These are phyloP conservation scores for Vinca minor DNA, from an alignment of 257 asterid genomes.

Conservation along the genomic window DNA sequence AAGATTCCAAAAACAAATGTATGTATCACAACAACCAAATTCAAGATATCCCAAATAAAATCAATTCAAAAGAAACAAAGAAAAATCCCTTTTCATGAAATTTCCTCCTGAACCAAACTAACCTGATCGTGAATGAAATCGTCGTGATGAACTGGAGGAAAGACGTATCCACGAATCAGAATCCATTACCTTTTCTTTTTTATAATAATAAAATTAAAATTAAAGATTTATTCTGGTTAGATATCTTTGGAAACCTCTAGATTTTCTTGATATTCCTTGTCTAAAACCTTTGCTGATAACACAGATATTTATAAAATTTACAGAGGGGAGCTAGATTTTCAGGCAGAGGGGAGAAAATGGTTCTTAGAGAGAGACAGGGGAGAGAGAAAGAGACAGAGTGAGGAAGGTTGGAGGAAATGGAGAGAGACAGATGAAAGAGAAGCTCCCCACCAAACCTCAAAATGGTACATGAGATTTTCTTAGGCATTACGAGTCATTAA, in stretches of 20 bases:
- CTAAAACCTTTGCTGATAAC: neutral
- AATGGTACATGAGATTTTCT: neutral
- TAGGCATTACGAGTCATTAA: no score
- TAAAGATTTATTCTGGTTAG: neutral
- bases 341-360: conserved; percentile 2
- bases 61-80: neutral
- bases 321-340: neutral
- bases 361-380: neutral
- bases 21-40: neutral
- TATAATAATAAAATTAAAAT: neutral
- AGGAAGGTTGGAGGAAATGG: conserved; percentile 41
- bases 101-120: conserved; percentile 7
- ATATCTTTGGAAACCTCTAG: no score
- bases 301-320: neutral
- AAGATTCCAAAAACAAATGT: no score
- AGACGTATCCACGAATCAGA: conserved; percentile 69
- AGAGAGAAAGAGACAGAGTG: neutral
- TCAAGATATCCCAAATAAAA: neutral
- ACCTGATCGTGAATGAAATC: conserved; percentile 73
- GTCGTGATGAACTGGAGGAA: conserved; percentile 38
- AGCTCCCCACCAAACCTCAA: conserved; percentile 39
- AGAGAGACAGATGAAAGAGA: conserved; percentile 16
- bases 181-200: conserved; percentile 36
- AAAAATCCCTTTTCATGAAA: conserved; percentile 7
- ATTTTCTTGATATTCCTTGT: conserved; percentile 2